A percentile compares a stretch with the other conserved stretches of the same genome.
These are phyloP conservation scores for Carex cristatella DNA, from an alignment of 176 grass and related monocot genomes.

Conservation along the genomic window DNA sequence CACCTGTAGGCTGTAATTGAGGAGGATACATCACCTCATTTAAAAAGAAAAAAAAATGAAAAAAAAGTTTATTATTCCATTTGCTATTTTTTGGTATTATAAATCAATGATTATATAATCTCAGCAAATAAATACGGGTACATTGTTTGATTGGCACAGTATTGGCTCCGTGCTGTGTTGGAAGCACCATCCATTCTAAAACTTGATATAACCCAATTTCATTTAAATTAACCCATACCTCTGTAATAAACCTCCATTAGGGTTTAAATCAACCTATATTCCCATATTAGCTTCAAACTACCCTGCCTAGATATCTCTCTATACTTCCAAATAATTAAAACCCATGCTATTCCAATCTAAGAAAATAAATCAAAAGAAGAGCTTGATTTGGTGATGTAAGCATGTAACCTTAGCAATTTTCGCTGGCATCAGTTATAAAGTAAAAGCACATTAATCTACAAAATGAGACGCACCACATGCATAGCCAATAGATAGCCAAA, in stretches of 20 bases:
- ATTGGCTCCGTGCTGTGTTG: background rate
- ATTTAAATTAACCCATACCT: background rate
- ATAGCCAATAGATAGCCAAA: constrained; percentile 59
- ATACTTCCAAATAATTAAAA: background rate
- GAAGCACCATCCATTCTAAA: background rate
- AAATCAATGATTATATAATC: background rate
- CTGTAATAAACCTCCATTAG: background rate
- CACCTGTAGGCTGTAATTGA: background rate
- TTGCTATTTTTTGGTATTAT: background rate
- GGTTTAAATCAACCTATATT: background rate
- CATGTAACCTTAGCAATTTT: background rate
- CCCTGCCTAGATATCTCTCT: background rate
- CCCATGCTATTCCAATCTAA: background rate
- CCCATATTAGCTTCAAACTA: background rate
- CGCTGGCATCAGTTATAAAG: background rate
- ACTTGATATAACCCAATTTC: background rate
- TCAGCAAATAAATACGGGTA: background rate
- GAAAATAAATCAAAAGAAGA: background rate
- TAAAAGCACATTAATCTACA: background rate
- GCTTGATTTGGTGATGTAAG: background rate
- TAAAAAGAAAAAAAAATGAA: background rate
- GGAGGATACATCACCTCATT: background rate
- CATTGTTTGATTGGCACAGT: background rate
- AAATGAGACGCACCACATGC: constrained; percentile 48
- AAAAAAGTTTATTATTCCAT: background rate